A percentile compares a stretch with the other conserved stretches of the same genome.
Evolutionary conservation across 169 alveolate species (phyloP).

Genomic region (Eimeria brunetti): DNA sequence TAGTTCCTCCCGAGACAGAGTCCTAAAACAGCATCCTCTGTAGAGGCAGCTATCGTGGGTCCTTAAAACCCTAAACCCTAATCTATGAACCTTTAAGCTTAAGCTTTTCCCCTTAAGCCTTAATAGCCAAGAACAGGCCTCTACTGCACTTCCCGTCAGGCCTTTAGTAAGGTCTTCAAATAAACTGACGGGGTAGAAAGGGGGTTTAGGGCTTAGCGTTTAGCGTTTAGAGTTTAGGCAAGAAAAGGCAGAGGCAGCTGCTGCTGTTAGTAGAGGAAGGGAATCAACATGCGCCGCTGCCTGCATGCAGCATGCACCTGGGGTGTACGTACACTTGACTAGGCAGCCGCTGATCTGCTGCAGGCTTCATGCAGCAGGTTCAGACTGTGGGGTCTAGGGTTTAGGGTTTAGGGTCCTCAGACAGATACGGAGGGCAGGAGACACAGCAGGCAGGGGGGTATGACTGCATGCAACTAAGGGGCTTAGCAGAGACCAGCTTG

Average conservation of each 20-base stretch:
- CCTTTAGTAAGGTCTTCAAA: too few species aligned
- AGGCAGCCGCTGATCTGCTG: neutral
- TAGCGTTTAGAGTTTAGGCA: too few species aligned
- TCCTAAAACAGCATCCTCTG: too few species aligned
- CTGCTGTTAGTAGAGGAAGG: neutral
- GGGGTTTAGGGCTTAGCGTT: too few species aligned
- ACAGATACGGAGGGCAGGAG: neutral
- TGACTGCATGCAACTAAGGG: neutral
- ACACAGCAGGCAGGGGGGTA: neutral
- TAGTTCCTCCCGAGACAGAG: too few species aligned
- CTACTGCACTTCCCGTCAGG: too few species aligned
- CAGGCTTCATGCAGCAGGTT: neutral
- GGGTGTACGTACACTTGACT: neutral
- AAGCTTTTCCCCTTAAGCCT: too few species aligned
- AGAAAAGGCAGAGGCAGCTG: neutral
- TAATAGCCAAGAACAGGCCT: too few species aligned
- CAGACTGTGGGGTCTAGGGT: neutral
- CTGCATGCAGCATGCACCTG: slow-evolving; percentile 40
- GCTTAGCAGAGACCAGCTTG: neutral
- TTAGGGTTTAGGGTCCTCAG: neutral
- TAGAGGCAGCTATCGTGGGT: too few species aligned
- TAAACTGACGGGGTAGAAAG: too few species aligned
- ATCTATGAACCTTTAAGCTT: too few species aligned
- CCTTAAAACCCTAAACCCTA: too few species aligned
- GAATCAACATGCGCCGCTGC: slow-evolving; percentile 41